phyloP scores from a whole-genome alignment of 371 early-diverging fungal species.

The Dichotomocladium elegans region DNA sequence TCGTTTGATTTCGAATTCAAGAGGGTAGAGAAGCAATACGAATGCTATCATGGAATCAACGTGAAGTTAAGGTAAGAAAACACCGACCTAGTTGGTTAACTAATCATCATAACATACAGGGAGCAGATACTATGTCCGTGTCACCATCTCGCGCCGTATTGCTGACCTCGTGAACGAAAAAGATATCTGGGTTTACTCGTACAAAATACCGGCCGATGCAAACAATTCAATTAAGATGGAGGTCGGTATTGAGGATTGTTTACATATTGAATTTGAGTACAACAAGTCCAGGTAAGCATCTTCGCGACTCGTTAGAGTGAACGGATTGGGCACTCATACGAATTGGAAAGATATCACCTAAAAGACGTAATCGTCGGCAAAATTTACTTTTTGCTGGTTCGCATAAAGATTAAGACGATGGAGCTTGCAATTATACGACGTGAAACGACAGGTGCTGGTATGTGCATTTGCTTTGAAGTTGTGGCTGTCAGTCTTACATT shows the following conservation, averaged over 20 bases:
- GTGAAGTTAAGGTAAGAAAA: conserved; percentile 71
- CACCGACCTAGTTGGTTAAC: no score
- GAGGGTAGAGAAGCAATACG: conserved; percentile 90
- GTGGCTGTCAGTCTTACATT: background rate
- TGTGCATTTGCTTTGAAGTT: background rate
- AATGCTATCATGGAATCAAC: conserved; percentile 89
- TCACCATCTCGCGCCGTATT: conserved; percentile 75
- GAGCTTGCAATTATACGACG: conserved; percentile 96
- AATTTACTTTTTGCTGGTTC: conserved; percentile 96
- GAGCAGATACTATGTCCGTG: conserved; percentile 79
- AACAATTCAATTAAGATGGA: conserved; percentile 94
- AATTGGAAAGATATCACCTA: conserved; percentile 74
- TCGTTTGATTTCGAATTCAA: conserved; percentile 88
- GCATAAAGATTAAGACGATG: conserved; percentile 99
- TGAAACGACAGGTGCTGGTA: conserved; percentile 91
- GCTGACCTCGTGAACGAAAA: conserved; percentile 69
- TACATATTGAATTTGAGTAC: conserved; percentile 95
- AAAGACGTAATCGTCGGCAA: conserved; percentile 98
- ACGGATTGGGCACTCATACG: background rate
- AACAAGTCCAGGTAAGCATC: conserved; percentile 84
- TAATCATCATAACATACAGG: no score
- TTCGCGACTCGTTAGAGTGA: no score
- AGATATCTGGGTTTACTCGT: conserved; percentile 91
- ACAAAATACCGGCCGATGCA: conserved; percentile 79
- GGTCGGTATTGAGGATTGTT: conserved; percentile 93